Conservation (phyloP, 2,329 filamentous ascomycete genomes). For the Metarhizium guizhouense region DNA sequence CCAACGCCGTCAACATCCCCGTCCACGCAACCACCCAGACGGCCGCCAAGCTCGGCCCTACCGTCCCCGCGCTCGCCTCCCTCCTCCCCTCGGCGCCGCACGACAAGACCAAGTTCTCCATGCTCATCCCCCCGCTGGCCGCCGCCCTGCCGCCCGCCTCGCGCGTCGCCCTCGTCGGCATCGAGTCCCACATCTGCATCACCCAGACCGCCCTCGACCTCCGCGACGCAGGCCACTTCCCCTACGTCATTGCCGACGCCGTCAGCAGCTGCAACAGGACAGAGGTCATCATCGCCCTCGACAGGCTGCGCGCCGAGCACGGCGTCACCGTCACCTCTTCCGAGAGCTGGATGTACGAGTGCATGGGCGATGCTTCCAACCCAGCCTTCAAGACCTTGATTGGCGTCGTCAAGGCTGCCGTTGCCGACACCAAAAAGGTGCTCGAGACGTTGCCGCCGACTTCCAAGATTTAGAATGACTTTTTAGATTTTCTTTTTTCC, state of each 20-base stretch:
- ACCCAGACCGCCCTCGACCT: slow-evolving; percentile 86
- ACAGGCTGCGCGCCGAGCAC: slow-evolving; percentile 57
- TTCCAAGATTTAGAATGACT: slow-evolving; percentile 40
- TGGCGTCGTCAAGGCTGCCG: slow-evolving; percentile 68
- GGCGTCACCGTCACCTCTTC: slow-evolving; percentile 76
- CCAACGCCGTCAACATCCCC: slow-evolving; percentile 61
- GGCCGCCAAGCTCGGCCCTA: slow-evolving; percentile 66
- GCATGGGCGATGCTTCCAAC: slow-evolving; percentile 70
- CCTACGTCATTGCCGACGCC: slow-evolving; percentile 82
- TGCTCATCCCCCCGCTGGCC: slow-evolving; percentile 65
- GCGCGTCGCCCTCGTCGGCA: slow-evolving; percentile 74
- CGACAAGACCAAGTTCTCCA: slow-evolving; percentile 89
- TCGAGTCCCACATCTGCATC: slow-evolving; percentile 90
- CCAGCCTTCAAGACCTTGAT: slow-evolving; percentile 66
- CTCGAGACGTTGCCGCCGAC: slow-evolving; percentile 52
- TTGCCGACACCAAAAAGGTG: slow-evolving; percentile 58
- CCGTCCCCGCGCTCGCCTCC: slow-evolving; percentile 60
- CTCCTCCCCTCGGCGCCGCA: slow-evolving; percentile 46
- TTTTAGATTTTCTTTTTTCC: not conserved
- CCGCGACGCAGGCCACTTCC: slow-evolving; percentile 62
- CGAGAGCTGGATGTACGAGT: slow-evolving; percentile 86
- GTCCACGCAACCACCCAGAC: slow-evolving; percentile 84
- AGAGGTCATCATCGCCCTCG: slow-evolving; percentile 73
- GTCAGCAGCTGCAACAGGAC: slow-evolving; percentile 80
- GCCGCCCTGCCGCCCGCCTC: slow-evolving; percentile 26